phyloP scores from a whole-genome alignment of 148 eudicot genomes.

The Pharnaceum exiguum region DNA sequence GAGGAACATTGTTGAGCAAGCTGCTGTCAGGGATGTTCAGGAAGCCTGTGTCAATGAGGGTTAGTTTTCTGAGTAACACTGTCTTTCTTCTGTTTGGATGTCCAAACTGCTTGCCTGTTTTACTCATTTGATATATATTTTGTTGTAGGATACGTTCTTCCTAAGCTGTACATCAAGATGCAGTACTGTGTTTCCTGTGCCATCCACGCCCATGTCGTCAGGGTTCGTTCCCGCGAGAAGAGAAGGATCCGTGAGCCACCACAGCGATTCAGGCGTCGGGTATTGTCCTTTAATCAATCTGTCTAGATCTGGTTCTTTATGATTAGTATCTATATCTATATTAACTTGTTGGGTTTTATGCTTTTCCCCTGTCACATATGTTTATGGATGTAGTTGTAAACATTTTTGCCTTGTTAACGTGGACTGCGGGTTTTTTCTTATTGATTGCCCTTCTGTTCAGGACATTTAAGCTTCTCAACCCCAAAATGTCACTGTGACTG shows the following conservation, averaged over 20 bases:
- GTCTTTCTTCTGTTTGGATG: background rate
- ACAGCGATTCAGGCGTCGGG: constrained; percentile 35
- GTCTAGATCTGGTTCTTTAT: too few species aligned
- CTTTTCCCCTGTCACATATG: too few species aligned
- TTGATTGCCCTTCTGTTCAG: too few species aligned
- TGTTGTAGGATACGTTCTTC: constrained; percentile 31
- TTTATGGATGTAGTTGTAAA: too few species aligned
- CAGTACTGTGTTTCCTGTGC: constrained; percentile 44
- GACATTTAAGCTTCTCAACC: too few species aligned
- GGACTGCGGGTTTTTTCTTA: too few species aligned
- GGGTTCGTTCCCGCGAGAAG: constrained; percentile 31
- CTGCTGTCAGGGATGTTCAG: constrained; percentile 48
- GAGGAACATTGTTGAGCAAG: constrained; percentile 53
- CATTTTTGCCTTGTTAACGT: too few species aligned
- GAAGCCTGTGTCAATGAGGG: constrained; percentile 47
- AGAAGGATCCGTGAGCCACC: constrained; percentile 42
- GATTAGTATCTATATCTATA: too few species aligned
- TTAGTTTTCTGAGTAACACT: background rate
- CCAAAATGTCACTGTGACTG: too few species aligned
- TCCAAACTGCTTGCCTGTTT: background rate
- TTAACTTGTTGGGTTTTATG: too few species aligned
- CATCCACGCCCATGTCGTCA: constrained; percentile 46
- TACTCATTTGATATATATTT: background rate
- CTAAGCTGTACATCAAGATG: constrained; percentile 37
- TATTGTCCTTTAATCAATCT: constrained; percentile 14